Evolutionary conservation across 1,139 yeast genomes (phyloP), one percentile per base, ranked within the genome.

Genomic region (Eremothecium cymbalariae): DNA sequence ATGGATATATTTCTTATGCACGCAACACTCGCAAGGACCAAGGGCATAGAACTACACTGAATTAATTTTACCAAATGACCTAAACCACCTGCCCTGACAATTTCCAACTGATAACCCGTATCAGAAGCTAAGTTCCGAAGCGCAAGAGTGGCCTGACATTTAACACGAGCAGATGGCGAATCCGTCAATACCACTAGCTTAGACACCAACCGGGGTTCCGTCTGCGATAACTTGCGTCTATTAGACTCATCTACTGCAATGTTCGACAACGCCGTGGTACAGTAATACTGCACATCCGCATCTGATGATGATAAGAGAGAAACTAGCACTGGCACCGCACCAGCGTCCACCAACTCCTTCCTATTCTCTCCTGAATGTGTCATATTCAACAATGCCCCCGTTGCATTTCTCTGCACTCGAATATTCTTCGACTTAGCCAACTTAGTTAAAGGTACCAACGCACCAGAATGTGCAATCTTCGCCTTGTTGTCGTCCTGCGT

Each of bases 401-500:
- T 90, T 25, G 98, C 97, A 55, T 90, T 90, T 62, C 99, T 74
- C 65, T 90, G 98, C 5, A 90, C 99, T 51, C 99, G 75, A 50
- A 86, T 77, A 62, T 90, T 98, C 58, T 82, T 82, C 6, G 95
- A 83, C 59, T 82, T 85, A 12, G 98, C 98, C 45, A 90, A 70
- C 59, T 85, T 85, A 1, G 97, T 88, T 52, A 90, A 70, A 5
- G 98, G 98, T 28, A 84, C 77, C 38, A 90, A 68, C 1, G 98
- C 98, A n/a, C 98, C 99, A 25, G 94, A 79, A 37, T 88, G 80
- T 17, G 99, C 98, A 51, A 90, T 90, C 58, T 85, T 86, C 33
- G 93, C 77, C 62, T 90, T 90, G 63, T 90, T 93, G 53, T 86
- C 95, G 61, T 90, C 98, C 62, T 85, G 95, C n/a, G 98, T 90